Base-by-base conservation (phyloP, 371 early-diverging fungal genomes). In the Mucor sp. region DNA sequence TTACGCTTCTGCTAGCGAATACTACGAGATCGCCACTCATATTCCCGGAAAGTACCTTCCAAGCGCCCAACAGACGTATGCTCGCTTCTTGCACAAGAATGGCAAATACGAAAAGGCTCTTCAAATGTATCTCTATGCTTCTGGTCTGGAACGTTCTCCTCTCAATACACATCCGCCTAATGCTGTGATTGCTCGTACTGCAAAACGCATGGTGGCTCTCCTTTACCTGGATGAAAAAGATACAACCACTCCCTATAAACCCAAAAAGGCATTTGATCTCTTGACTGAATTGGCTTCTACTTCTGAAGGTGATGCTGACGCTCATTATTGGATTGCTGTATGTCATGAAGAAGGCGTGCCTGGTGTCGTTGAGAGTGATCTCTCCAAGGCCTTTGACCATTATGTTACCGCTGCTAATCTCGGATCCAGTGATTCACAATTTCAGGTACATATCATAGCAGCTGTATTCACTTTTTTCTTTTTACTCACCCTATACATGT, bases 1-100 rank as follows among this genome's bases (percentile, higher is more conserved):
- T 60, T 44, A 65, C 21, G 58, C 63, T 4, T 62, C 74, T 11
- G 88, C 90, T 1, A 64, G 74, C 7, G 80, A 88, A 60, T 93
- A 91, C 80, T 95, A 94, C 79, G 84, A 82, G 58, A 72, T 78
- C 32, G 86, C 88, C 5, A 83, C 90, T 3, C 77, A 69, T 8
- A 76, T 69, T 11, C 79, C 76, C 33, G 79, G 80, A 48, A 63
- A 74, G 17, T 80, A 80, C 25, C 69, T 74, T 11, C 63, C 70
- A n/a, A 66, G 68, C 60, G 89, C 90, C 28, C 83, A 84, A 63
- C 63, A 74, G 6, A 69, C 80, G 1, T 70, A 71, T 21, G 83
- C 80, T 25, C 66, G 63, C 9, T 74, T 83, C 25, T 60, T 83
- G 17, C 77, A 77, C 60, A 74, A 68, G 9, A 74, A 66, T 60